Percentiles rank a stretch among this genome's conserved stretches.
Evolutionary conservation across 2,329 filamentous ascomycete genomes (phyloP).

Genomic region (Neopestalotiopsis rosae): DNA sequence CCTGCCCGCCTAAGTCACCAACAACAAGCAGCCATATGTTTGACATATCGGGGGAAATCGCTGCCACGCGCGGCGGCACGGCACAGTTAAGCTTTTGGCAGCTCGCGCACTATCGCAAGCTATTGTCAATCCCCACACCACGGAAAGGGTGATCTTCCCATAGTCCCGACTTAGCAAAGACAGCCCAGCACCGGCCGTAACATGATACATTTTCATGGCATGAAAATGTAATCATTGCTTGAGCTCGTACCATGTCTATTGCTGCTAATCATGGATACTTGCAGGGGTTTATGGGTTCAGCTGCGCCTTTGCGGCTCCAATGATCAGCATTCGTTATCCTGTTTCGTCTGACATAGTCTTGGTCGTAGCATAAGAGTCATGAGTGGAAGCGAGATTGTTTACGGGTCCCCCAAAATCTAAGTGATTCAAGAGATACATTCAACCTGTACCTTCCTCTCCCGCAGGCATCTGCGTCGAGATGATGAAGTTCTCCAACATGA

Average conservation of each 20-base stretch:
- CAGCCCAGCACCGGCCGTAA: neutral
- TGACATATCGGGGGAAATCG: neutral
- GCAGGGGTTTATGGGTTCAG: neutral
- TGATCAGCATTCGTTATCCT: neutral
- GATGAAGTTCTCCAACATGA: conserved; percentile 86
- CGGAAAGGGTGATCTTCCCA: neutral
- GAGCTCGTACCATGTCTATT: neutral
- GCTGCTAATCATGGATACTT: neutral
- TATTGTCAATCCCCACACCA: neutral
- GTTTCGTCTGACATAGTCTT: neutral
- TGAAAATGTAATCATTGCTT: neutral
- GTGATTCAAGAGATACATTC: neutral
- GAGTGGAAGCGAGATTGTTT: neutral
- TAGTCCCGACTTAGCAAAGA: neutral
- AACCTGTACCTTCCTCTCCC: conserved; percentile 33
- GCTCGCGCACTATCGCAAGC: neutral
- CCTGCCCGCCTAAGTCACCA: neutral
- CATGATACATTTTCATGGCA: neutral
- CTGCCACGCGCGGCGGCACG: neutral
- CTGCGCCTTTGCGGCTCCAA: neutral
- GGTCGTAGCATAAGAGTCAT: neutral
- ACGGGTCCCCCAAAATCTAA: neutral
- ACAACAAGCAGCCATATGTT: neutral
- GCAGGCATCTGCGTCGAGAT: conserved; percentile 73
- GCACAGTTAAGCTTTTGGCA: neutral